Base-by-base conservation (phyloP, 257 asterid genomes). In the Solanum verrucosum region DNA sequence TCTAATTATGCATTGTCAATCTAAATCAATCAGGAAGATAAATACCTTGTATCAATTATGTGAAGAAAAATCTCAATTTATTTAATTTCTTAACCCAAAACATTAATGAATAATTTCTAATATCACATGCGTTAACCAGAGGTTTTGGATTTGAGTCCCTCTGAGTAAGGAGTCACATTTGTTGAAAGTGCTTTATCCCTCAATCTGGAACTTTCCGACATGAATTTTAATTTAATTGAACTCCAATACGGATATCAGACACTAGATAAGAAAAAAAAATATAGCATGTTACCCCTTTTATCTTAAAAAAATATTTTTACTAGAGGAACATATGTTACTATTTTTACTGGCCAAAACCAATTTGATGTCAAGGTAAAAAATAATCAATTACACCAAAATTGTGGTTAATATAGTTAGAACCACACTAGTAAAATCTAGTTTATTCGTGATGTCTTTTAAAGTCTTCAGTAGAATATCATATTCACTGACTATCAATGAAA, bases 191-290 rank as follows among this genome's bases (percentile, higher is more conserved):
- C 63, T 52, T 52, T 56, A 56, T 8, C 5, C 10, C 65, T 56
- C 10, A 56, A 56, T 18, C 2, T 56, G 9, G 0, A 0, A 56
- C 2, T 56, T 56, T 56, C 1, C 2, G 2, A 18, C 2, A 1
- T 18, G 4, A 52, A 52, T 18, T 10, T 52, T 52, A 52, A 52
- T 52, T 52, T 6, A 52, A 16, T 1, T 18, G 63, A 0, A 52
- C 23, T 52, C 21, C 63, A 52, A 56, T 56, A 56, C 1, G 59
- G 0, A 5, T 14, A 46, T 1, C 59, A 46, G 59, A 46, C 59
- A 46, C 59, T 7, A 46, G 0, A 46, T 46, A 46, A 46, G 59
- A 46, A 46, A 46, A 46, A 42, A 44, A 46, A 4, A 44, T 4
- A 44, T 44, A 46, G 14, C 0, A 46, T 46, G 59, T 46, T 46